phyloP scores from a whole-genome alignment of 176 grass and related monocot genomes.

The Eragrostis nindensis region DNA sequence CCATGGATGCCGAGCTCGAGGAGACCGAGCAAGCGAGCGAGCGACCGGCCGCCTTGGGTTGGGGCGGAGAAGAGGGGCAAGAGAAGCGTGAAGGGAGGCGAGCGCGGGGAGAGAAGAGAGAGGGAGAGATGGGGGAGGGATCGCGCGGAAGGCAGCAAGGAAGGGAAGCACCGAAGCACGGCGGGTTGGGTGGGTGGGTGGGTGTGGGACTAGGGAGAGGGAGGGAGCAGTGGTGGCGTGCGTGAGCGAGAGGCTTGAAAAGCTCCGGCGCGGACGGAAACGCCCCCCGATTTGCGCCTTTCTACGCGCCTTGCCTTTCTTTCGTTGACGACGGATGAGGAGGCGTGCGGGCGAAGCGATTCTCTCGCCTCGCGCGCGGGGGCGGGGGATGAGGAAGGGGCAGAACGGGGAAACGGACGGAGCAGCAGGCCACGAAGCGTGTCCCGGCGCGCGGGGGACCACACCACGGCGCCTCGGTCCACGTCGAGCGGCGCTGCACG shows the following conservation, averaged over 20 bases:
- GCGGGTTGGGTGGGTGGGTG: neutral
- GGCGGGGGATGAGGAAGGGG: too few relatives aligned
- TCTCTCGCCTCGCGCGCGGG: neutral
- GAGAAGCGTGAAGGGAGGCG: conserved; percentile 12
- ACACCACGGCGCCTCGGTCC: conserved; percentile 31
- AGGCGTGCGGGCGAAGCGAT: conserved; percentile 3
- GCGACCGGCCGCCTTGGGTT: too few relatives aligned
- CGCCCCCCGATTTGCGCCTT: conserved; percentile 16
- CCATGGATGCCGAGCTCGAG: conserved; percentile 11
- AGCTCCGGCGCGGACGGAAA: neutral
- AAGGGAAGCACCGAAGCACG: neutral
- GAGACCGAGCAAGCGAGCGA: neutral
- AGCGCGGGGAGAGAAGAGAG: conserved; percentile 2
- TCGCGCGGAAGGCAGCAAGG: conserved; percentile 26
- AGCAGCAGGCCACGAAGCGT: conserved; percentile 39
- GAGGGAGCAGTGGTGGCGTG: conserved; percentile 36
- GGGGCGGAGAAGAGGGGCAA: neutral
- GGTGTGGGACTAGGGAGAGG: too few relatives aligned
- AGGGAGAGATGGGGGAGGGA: conserved; percentile 29
- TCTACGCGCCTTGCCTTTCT: conserved; percentile 26
- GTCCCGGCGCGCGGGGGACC: conserved; percentile 18
- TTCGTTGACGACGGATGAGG: too few relatives aligned
- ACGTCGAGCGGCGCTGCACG: conserved; percentile 57
- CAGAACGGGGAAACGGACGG: neutral
- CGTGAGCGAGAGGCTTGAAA: conserved; percentile 34